Evolutionary conservation across 2,329 filamentous ascomycete species (phyloP).

Genomic region (Kalaharituber pfeilii): DNA sequence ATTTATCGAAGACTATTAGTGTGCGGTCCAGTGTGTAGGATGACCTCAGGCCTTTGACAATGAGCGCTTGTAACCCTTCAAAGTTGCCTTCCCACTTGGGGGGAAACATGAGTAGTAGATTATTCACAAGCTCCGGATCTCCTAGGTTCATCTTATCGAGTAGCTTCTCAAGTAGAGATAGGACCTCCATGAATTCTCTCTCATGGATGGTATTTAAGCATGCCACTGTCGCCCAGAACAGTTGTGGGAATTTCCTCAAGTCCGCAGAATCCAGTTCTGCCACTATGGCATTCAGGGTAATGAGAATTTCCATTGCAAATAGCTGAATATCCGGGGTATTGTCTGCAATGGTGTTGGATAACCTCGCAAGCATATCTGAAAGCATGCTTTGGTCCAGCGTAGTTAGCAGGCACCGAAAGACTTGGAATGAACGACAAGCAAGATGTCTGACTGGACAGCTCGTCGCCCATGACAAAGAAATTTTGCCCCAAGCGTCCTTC

Average conservation of each 20-base stretch:
- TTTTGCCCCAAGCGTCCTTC: constrained; percentile 76
- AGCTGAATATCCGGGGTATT: constrained; percentile 82
- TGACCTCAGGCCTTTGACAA: constrained; percentile 85
- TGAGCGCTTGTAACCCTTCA: constrained; percentile 64
- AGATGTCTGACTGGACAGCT: constrained; percentile 90
- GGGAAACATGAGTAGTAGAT: constrained; percentile 63
- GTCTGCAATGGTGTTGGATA: constrained; percentile 94
- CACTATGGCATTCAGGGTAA: constrained; percentile 82
- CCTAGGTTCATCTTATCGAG: constrained; percentile 68
- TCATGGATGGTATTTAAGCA: constrained; percentile 96
- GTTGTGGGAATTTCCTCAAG: constrained; percentile 73
- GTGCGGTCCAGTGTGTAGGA: constrained; percentile 65
- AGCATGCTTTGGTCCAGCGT: constrained; percentile 86
- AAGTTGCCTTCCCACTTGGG: constrained; percentile 77
- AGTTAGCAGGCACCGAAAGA: constrained; percentile 85
- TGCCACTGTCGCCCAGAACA: constrained; percentile 96
- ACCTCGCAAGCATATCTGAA: constrained; percentile 82
- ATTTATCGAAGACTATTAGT: constrained; percentile 56
- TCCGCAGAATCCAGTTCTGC: constrained; percentile 62
- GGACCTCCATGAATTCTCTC: constrained; percentile 75
- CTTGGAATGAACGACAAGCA: constrained; percentile 90
- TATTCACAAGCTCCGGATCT: constrained; percentile 44
- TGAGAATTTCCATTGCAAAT: constrained; percentile 95
- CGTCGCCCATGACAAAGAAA: constrained; percentile 87
- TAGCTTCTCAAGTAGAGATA: constrained; percentile 79